phyloP scores from a whole-genome alignment of 2,329 filamentous ascomycete genomes.

The Alternaria brassicae region DNA sequence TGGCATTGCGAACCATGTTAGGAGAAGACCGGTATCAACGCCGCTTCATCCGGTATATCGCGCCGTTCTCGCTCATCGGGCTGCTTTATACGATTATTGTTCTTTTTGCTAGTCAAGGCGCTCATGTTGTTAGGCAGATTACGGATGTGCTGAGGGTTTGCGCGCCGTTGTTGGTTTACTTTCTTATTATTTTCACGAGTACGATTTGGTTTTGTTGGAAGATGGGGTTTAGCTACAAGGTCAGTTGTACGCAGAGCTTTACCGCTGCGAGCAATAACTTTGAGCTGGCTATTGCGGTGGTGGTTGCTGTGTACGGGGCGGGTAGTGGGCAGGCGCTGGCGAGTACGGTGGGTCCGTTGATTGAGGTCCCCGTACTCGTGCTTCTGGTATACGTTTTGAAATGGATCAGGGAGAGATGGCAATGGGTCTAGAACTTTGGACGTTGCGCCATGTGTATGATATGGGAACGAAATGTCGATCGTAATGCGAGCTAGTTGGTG shows the following conservation, averaged over 20 bases:
- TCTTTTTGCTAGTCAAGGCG: conserved; percentile 82
- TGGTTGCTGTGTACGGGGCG: conserved; percentile 79
- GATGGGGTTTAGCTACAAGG: conserved; percentile 76
- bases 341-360: conserved; percentile 81
- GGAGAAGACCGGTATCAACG: conserved; percentile 69
- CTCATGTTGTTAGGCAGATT: conserved; percentile 82
- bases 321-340: conserved; percentile 82
- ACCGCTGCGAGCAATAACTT: conserved; percentile 95
- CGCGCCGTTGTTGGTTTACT: conserved; percentile 83
- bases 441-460: background rate
- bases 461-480: background rate
- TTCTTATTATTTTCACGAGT: conserved; percentile 73
- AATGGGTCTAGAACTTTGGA: conserved; percentile 55
- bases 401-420: conserved; percentile 63
- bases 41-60: conserved; percentile 72
- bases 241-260: conserved; percentile 80
- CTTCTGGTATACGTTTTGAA: conserved; percentile 77
- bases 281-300: conserved; percentile 88
- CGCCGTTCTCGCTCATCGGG: conserved; percentile 80
- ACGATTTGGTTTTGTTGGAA: conserved; percentile 69
- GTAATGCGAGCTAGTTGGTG: conserved; percentile 1
- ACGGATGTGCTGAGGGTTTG: conserved; percentile 82
- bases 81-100: conserved; percentile 87
- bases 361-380: conserved; percentile 84
- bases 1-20: conserved; percentile 63